Percentiles rank a stretch among this genome's conserved stretches.
Conservation (phyloP, 306 rosid genomes). For the Rosa lucieae region DNA sequence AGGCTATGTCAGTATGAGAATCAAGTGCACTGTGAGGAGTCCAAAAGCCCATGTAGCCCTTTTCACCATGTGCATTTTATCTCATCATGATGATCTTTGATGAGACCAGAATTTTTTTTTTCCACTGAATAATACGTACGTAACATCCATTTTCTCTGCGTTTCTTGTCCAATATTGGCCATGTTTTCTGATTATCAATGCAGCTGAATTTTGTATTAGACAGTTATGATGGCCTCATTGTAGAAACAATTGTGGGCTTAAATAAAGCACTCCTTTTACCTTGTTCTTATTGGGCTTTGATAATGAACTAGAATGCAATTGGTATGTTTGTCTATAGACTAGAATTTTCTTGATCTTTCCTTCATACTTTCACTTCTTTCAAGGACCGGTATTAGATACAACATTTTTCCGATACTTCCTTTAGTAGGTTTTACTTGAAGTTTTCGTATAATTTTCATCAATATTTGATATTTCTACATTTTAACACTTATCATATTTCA, state of each 20-base stretch:
- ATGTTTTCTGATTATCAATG: neutral
- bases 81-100: constrained; percentile 11
- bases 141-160: neutral
- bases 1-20: constrained; percentile 14
- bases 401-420: neutral
- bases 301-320: neutral
- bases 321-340: neutral
- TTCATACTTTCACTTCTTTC: neutral
- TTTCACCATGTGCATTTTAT: neutral
- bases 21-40: constrained; percentile 19
- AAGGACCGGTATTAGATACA: neutral
- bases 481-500: neutral
- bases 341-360: neutral
- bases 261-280: neutral
- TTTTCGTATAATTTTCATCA: neutral
- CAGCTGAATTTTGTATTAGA: constrained; percentile 3
- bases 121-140: constrained; percentile 16
- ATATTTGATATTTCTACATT: neutral
- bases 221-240: neutral
- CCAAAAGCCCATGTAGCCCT: constrained; percentile 9
- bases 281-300: neutral
- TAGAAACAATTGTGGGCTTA: constrained; percentile 2
- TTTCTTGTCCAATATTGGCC: neutral
- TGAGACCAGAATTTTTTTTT: neutral
- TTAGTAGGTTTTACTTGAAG: neutral